A percentile compares a stretch with the other conserved stretches of the same genome.
phyloP scores from a whole-genome alignment of 495 filamentous ascomycete genomes.

The Geopyxis carbonaria region DNA sequence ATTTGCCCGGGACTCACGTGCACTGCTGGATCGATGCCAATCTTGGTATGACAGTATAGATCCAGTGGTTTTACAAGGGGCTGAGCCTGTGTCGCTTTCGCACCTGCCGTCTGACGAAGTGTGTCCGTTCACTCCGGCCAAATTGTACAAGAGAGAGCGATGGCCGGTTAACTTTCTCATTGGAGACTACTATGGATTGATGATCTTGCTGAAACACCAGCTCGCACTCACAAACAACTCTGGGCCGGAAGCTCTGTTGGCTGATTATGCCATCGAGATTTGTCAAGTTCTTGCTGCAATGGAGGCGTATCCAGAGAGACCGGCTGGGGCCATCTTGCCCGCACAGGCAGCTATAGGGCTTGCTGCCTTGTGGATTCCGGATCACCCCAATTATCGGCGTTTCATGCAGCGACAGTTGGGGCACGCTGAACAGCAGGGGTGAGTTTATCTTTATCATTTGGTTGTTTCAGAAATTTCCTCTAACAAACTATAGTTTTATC shows the following conservation, averaged over 20 bases:
- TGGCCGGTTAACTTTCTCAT: slow-evolving; percentile 58
- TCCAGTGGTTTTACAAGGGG: slow-evolving; percentile 14
- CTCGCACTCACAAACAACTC: slow-evolving; percentile 34
- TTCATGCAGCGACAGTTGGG: slow-evolving; percentile 74
- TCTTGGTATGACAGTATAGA: slow-evolving; percentile 19
- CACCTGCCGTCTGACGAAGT: slow-evolving; percentile 44
- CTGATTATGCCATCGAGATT: slow-evolving; percentile 45
- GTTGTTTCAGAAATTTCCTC: slow-evolving; percentile 1
- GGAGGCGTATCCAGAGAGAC: slow-evolving; percentile 51
- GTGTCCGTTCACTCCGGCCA: slow-evolving; percentile 50
- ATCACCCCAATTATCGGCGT: slow-evolving; percentile 52
- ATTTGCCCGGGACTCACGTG: slow-evolving; percentile 30
- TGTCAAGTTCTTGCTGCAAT: slow-evolving; percentile 66
- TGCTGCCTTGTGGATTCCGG: slow-evolving; percentile 58
- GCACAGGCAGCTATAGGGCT: slow-evolving; percentile 65
- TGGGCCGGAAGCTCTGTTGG: slow-evolving; percentile 33
- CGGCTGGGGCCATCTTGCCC: slow-evolving; percentile 48
- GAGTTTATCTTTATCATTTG: slow-evolving; percentile 26
- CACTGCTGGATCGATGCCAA: slow-evolving; percentile 11
- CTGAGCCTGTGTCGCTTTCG: slow-evolving; percentile 9
- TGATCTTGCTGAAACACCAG: slow-evolving; percentile 67
- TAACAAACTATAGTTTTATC: slow-evolving; percentile 47
- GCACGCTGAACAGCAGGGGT: slow-evolving; percentile 67
- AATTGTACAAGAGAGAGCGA: slow-evolving; percentile 47
- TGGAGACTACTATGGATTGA: slow-evolving; percentile 60